These are phyloP conservation scores for Terana coerulea DNA, from an alignment of 768 basidiomycete species.

Conservation along the genomic window DNA sequence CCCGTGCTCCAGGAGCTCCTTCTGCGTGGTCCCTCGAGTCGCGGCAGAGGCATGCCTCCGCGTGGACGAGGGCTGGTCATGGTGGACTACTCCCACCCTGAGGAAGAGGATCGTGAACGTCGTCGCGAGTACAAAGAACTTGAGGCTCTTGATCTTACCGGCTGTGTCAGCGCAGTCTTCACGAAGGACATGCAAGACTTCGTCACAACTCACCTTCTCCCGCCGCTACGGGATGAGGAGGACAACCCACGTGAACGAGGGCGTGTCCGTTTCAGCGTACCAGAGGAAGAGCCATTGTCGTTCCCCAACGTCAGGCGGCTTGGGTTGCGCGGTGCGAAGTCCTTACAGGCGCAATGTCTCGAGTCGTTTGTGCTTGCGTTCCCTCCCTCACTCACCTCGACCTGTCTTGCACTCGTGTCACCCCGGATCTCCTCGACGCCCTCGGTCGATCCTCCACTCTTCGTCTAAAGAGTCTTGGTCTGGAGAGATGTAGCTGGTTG, in stretches of 20 bases:
- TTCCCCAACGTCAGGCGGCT: constrained; percentile 76
- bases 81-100: constrained; percentile 51
- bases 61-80: constrained; percentile 54
- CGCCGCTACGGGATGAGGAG: constrained; percentile 35
- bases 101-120: constrained; percentile 76
- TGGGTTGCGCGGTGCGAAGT: constrained; percentile 79
- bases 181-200: constrained; percentile 83
- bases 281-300: constrained; percentile 45
- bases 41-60: constrained; percentile 62
- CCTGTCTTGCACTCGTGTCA: constrained; percentile 83
- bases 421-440: constrained; percentile 66
- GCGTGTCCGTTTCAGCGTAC: constrained; percentile 30
- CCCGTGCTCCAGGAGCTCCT: constrained; percentile 87
- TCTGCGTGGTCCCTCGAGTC: constrained; percentile 74
- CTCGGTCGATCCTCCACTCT: constrained; percentile 63
- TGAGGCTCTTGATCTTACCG: constrained; percentile 89
- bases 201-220: constrained; percentile 60
- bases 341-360: constrained; percentile 64
- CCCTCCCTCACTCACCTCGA: constrained; percentile 85
- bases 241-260: constrained; percentile 27
- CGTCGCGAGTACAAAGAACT: constrained; percentile 72
- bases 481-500: constrained; percentile 83
- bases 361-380: constrained; percentile 75
- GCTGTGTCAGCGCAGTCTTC: constrained; percentile 90
- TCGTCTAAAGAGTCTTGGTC: constrained; percentile 71